Conservation (phyloP, 805 yeast genomes). For the Wickerhamomyces chambardii region DNA sequence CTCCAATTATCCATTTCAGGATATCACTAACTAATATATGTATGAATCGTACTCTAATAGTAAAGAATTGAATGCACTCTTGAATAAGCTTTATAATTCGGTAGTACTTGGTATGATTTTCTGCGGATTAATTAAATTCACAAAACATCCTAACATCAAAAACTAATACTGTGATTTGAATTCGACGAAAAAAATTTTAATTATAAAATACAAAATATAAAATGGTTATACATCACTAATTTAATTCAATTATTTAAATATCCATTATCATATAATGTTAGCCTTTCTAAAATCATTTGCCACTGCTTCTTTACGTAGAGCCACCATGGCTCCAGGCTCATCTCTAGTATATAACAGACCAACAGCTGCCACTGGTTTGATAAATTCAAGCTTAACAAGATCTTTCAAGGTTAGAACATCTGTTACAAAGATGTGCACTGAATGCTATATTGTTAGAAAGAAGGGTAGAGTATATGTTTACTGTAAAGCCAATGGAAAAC, state of each 20-base stretch:
- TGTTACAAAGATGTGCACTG: constrained; percentile 87
- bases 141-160: no score
- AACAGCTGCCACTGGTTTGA: constrained; percentile 8
- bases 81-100: no score
- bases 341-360: neutral
- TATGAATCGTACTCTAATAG: no score
- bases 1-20: neutral
- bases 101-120: no score
- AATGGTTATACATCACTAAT: no score
- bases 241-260: no score
- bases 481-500: constrained; percentile 89
- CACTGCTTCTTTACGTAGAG: neutral
- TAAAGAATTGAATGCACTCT: no score
- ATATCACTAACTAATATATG: no score
- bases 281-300: neutral
- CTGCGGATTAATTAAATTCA: no score
- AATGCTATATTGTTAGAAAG: constrained; percentile 87
- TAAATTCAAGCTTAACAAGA: constrained; percentile 33
- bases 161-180: no score
- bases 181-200: no score
- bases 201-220: no score
- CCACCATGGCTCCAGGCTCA: neutral
- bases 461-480: constrained; percentile 91
- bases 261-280: neutral
- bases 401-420: constrained; percentile 89